Percentiles rank a stretch among this genome's conserved stretches.
phyloP scores from a whole-genome alignment of 768 basidiomycete genomes.

The Amanita jacksonii region DNA sequence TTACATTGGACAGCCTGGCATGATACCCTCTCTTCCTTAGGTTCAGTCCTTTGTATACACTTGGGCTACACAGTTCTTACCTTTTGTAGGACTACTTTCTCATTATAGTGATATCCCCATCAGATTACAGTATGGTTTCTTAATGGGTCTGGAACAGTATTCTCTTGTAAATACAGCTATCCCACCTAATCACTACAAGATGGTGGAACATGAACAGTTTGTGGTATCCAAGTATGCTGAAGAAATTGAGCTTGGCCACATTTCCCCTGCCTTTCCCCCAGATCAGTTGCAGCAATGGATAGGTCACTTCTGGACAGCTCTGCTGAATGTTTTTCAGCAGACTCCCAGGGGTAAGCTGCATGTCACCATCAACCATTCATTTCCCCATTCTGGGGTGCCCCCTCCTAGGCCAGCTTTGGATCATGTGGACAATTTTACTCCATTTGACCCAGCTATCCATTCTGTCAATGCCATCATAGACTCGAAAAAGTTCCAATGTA shows the following conservation, averaged over 20 bases:
- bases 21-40: too few relatives aligned
- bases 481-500: too few relatives aligned
- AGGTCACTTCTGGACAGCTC: constrained; percentile 16
- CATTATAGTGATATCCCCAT: constrained; percentile 9
- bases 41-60: too few relatives aligned
- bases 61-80: too few relatives aligned
- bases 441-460: background rate
- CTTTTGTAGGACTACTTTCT: background rate
- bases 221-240: constrained; percentile 11
- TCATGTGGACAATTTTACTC: background rate
- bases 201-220: constrained; percentile 7
- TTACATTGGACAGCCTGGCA: too few relatives aligned
- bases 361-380: constrained; percentile 20
- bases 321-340: constrained; percentile 11
- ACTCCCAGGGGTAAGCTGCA: constrained; percentile 12
- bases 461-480: constrained; percentile 14
- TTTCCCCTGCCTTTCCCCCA: constrained; percentile 10
- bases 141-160: constrained; percentile 10
- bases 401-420: background rate
- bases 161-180: constrained; percentile 8
- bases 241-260: constrained; percentile 10
- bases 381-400: constrained; percentile 1
- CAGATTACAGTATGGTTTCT: constrained; percentile 15
- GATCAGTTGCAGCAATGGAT: constrained; percentile 12
- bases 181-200: constrained; percentile 12